Evolutionary conservation across 1,284 basidiomycete species (phyloP).

Genomic region (Sanghuangporus baumii): DNA sequence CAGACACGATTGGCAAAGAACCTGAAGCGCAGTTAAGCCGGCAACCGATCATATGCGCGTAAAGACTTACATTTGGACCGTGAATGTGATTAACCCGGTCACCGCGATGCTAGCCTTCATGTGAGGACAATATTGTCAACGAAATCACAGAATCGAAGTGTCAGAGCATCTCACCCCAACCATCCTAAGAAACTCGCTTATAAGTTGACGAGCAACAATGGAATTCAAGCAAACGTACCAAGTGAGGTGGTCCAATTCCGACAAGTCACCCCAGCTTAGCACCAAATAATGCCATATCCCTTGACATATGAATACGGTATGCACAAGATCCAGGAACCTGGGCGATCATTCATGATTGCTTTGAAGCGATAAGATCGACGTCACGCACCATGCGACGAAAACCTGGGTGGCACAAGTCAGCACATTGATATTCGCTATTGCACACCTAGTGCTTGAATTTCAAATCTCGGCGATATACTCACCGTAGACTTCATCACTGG

Average conservation of each 20-base stretch:
- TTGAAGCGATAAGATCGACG: neutral
- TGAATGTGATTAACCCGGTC: conserved; percentile 14
- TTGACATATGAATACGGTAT: conserved; percentile 17
- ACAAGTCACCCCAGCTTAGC: conserved; percentile 12
- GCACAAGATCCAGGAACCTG: conserved; percentile 16
- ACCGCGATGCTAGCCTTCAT: conserved; percentile 15
- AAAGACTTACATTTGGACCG: conserved; percentile 12
- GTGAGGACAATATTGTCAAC: too few relatives aligned
- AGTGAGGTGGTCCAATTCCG: conserved; percentile 13
- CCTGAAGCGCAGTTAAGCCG: neutral
- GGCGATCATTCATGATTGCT: neutral
- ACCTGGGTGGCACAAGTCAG: conserved; percentile 11
- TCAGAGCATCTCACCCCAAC: conserved; percentile 8
- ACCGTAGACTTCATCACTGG: conserved; percentile 7
- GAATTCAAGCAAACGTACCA: conserved; percentile 8
- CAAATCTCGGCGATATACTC: neutral
- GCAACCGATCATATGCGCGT: neutral
- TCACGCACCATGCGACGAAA: conserved; percentile 9
- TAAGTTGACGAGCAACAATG: neutral
- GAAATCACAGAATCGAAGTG: neutral
- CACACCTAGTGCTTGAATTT: neutral
- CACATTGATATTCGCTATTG: neutral
- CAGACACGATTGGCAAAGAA: conserved; percentile 18
- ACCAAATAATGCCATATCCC: conserved; percentile 18
- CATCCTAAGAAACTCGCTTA: neutral